Evolutionary conservation across 768 basidiomycete species (phyloP).

Genomic region (Leccinellum albellum): DNA sequence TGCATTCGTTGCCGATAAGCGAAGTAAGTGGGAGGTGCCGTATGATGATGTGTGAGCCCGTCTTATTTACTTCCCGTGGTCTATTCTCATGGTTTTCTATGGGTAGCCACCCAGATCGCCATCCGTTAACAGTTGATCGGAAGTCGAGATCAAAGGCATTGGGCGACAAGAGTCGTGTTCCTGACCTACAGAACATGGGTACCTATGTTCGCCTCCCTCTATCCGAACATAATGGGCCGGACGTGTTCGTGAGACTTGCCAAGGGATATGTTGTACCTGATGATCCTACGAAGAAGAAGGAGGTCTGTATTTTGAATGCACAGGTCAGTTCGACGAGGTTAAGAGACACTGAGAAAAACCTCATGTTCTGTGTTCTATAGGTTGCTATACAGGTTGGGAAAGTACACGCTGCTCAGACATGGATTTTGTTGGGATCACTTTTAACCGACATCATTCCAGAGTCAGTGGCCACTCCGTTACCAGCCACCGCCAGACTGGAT

Average conservation of each 20-base stretch:
- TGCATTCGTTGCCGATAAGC: constrained; percentile 61
- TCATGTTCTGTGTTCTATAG: constrained; percentile 28
- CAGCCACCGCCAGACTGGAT: constrained; percentile 12
- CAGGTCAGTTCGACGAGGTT: constrained; percentile 34
- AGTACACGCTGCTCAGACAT: constrained; percentile 55
- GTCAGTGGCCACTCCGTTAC: constrained; percentile 26
- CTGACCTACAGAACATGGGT: constrained; percentile 56
- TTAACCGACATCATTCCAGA: constrained; percentile 48
- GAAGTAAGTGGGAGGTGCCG: constrained; percentile 57
- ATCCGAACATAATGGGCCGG: constrained; percentile 25
- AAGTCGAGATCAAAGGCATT: constrained; percentile 49
- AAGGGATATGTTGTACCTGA: constrained; percentile 50
- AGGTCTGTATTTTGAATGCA: constrained; percentile 59
- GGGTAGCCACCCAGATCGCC: constrained; percentile 36
- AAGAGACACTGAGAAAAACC: not conserved
- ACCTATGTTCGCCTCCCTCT: constrained; percentile 33
- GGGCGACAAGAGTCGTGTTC: constrained; percentile 52
- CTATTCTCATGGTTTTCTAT: not conserved
- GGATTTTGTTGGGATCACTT: constrained; percentile 61
- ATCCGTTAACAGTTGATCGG: constrained; percentile 21
- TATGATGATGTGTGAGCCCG: constrained; percentile 75
- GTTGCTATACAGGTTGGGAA: constrained; percentile 58
- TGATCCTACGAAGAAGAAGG: constrained; percentile 34
- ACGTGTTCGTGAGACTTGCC: constrained; percentile 58
- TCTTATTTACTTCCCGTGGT: not conserved